Percentiles rank a stretch among this genome's conserved stretches.
Evolutionary conservation across 1,284 basidiomycete genomes (phyloP).

Genomic region (Sanghuangporus baumii): DNA sequence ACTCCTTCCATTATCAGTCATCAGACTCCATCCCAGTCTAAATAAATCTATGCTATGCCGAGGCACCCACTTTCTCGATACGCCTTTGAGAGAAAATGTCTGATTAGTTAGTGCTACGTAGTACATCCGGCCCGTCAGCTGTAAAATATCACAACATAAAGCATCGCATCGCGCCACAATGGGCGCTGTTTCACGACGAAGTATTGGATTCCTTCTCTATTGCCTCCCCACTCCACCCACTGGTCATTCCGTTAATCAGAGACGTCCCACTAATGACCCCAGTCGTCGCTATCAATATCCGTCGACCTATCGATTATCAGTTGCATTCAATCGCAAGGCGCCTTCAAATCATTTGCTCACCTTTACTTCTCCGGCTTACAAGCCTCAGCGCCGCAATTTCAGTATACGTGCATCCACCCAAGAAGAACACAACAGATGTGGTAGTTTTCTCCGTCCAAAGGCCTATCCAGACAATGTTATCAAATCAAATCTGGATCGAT

Average conservation of each 20-base stretch:
- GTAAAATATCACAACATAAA: neutral
- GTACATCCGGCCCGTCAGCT: neutral
- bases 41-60: neutral
- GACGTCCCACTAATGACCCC: conserved; percentile 77
- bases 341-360: conserved; percentile 34
- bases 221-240: conserved; percentile 31
- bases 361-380: conserved; percentile 79
- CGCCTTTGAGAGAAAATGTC: neutral
- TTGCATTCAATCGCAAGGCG: conserved; percentile 16
- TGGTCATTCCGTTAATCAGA: conserved; percentile 64
- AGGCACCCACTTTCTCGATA: neutral
- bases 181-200: neutral
- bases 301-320: conserved; percentile 50
- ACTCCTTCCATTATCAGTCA: neutral
- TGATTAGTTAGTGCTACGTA: neutral
- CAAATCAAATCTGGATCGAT: neutral
- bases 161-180: neutral
- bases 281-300: conserved; percentile 85
- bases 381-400: conserved; percentile 94
- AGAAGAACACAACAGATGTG: conserved; percentile 93
- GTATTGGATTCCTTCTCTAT: conserved; percentile 32
- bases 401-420: conserved; percentile 97
- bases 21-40: neutral
- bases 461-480: neutral
- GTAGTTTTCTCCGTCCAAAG: conserved; percentile 41